Conservation (phyloP, 176 grass and related monocot genomes). For the Eragrostis curvula region DNA sequence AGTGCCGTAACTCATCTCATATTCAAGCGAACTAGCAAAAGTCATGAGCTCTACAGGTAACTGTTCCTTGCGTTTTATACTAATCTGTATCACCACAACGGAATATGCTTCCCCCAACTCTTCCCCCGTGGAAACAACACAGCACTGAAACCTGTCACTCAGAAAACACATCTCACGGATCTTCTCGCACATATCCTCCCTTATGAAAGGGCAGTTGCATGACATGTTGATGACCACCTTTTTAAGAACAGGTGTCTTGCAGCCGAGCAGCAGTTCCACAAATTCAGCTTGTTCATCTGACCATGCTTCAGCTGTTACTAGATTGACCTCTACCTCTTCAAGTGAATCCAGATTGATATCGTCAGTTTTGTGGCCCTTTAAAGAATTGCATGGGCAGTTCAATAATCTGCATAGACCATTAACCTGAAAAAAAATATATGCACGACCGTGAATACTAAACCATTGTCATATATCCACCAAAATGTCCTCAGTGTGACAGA, state of each 20-base stretch:
- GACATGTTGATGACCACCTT: slow-evolving; percentile 4
- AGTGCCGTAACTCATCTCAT: background rate
- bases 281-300: background rate
- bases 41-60: background rate
- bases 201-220: background rate
- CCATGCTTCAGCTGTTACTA: background rate
- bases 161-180: background rate
- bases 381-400: background rate
- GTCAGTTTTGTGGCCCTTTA: background rate
- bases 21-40: background rate
- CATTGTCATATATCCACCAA: background rate
- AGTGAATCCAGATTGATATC: background rate
- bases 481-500: background rate
- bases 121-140: background rate
- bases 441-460: background rate
- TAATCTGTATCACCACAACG: background rate
- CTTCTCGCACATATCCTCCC: slow-evolving; percentile 1
- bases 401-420: slow-evolving; percentile 15
- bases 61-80: background rate
- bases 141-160: background rate
- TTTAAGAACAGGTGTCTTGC: background rate
- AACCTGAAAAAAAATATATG: background rate
- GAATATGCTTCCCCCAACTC: slow-evolving; percentile 2
- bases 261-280: background rate
- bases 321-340: background rate